Conservation (phyloP, 352 stramenopile species). For the Pilasporangium apinafurcum region DNA sequence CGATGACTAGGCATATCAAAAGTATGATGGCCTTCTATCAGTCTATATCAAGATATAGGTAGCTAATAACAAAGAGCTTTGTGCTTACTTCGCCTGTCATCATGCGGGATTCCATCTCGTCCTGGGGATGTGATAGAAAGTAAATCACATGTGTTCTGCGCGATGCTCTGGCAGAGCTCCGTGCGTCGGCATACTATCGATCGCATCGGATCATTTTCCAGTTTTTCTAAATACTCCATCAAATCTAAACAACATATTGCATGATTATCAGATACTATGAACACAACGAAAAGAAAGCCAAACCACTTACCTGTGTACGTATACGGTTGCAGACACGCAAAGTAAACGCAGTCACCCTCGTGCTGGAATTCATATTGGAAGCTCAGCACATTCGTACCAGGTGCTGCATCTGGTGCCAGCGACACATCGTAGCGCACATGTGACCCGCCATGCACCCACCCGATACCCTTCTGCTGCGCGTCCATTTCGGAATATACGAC, state of each 20-base stretch:
- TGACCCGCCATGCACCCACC: conserved; percentile 57
- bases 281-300: not conserved
- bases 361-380: conserved; percentile 71
- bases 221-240: conserved; percentile 53
- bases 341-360: conserved; percentile 68
- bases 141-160: conserved; percentile 79
- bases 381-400: conserved; percentile 45
- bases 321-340: conserved; percentile 83
- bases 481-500: conserved; percentile 70
- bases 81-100: conserved; percentile 42
- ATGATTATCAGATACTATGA: not conserved
- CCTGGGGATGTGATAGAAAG: conserved; percentile 79
- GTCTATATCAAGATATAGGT: too few species aligned
- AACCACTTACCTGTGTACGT: conserved; percentile 66
- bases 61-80: too few species aligned
- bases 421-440: conserved; percentile 61
- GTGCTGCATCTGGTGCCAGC: conserved; percentile 17
- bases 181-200: conserved; percentile 40
- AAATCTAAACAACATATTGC: conserved; percentile 27
- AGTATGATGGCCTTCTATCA: not conserved
- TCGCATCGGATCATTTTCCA: conserved; percentile 46
- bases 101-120: conserved; percentile 27
- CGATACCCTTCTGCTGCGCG: conserved; percentile 24
- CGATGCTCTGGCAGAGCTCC: conserved; percentile 83
- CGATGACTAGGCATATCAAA: conserved; percentile 41